Evolutionary conservation across 305 asterid species (phyloP).

Genomic region (Fraxinus latifolia): DNA sequence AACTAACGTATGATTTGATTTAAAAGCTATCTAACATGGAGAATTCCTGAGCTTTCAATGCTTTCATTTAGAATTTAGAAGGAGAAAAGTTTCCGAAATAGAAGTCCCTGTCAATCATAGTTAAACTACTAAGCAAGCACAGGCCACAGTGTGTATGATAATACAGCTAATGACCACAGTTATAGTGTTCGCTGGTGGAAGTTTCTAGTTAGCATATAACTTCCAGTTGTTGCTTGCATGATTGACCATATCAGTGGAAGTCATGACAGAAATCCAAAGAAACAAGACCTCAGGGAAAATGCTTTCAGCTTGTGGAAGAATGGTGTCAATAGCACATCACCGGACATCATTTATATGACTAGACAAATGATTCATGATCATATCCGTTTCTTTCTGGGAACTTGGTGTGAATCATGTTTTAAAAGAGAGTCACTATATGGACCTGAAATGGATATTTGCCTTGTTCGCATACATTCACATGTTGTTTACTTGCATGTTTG

Average conservation of each 20-base stretch:
- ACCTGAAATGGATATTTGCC: not conserved
- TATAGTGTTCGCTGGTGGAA: not conserved
- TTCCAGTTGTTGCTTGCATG: not conserved
- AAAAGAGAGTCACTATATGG: not conserved
- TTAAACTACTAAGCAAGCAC: not conserved
- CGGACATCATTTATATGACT: not conserved
- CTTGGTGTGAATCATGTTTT: not conserved
- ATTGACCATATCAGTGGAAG: not conserved
- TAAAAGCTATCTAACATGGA: constrained; percentile 12
- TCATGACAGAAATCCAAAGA: not conserved
- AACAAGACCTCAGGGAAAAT: not conserved
- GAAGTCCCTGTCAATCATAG: not conserved
- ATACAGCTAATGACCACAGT: not conserved
- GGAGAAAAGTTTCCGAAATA: not conserved
- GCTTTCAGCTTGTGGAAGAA: not conserved
- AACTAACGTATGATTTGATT: not conserved
- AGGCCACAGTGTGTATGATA: not conserved
- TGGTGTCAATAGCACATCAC: not conserved
- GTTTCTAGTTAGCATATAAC: not conserved
- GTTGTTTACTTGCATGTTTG: not conserved
- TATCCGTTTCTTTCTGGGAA: not conserved
- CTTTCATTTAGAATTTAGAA: not conserved
- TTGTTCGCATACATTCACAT: not conserved
- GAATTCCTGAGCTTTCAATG: not conserved
- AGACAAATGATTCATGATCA: not conserved